These are phyloP conservation scores for Tulasnella sp. DNA, from an alignment of 768 basidiomycete genomes.

Conservation along the genomic window DNA sequence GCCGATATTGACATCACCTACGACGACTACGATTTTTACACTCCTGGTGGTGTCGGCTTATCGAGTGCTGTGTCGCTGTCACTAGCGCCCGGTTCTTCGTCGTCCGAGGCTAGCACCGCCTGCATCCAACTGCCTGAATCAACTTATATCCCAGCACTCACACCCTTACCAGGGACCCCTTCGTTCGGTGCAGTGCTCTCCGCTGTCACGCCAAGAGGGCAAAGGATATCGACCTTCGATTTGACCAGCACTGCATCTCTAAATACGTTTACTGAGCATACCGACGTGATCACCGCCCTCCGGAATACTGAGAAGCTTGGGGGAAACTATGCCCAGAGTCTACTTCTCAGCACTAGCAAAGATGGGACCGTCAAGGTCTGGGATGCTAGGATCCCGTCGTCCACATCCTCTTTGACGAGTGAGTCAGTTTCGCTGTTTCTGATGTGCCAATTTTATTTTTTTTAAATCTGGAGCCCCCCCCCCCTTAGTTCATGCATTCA, in stretches of 20 bases:
- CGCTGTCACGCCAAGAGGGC: not conserved
- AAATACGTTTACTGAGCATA: constrained; percentile 1
- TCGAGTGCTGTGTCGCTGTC: too few relatives aligned
- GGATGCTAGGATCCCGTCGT: constrained; percentile 48
- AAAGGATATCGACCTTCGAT: not conserved
- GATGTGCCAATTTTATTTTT: not conserved
- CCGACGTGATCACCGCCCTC: not conserved
- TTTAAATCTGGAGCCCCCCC: not conserved
- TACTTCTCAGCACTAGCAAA: constrained; percentile 52
- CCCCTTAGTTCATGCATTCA: not conserved
- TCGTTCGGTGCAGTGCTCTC: not conserved
- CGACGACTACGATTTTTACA: too few relatives aligned
- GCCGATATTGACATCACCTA: too few relatives aligned
- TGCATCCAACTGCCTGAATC: not conserved
- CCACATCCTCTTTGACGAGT: constrained; percentile 46
- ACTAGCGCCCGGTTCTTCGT: too few relatives aligned
- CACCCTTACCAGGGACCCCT: not conserved
- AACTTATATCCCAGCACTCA: not conserved
- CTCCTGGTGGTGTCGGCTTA: too few relatives aligned
- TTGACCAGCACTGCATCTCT: not conserved
- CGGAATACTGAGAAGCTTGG: not conserved
- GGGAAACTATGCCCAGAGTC: not conserved
- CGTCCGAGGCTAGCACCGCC: not conserved
- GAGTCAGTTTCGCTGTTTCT: constrained; percentile 25
- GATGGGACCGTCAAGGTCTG: constrained; percentile 64